Conservation (phyloP, 352 stramenopile species). For the Globisporangium okanoganense region DNA sequence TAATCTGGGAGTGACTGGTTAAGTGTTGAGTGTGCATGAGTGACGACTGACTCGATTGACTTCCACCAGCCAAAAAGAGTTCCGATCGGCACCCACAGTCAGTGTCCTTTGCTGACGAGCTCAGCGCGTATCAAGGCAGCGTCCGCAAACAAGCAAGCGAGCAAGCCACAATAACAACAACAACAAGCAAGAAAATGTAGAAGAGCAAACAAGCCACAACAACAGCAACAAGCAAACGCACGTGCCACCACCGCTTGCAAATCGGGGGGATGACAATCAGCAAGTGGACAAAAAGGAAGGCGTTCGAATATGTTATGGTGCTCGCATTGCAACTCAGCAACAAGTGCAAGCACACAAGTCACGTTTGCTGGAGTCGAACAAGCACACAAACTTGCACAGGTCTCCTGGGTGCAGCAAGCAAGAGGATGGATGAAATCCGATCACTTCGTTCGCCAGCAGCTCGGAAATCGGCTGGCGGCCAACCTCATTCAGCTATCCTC, state of each 20-base stretch:
- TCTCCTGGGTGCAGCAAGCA: background rate
- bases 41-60: background rate
- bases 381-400: too few relatives aligned
- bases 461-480: constrained; percentile 1
- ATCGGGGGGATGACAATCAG: background rate
- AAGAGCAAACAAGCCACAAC: too few relatives aligned
- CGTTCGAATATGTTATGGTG: too few relatives aligned
- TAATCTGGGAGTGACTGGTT: background rate
- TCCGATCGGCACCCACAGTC: background rate
- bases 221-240: background rate
- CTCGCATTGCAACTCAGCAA: too few relatives aligned
- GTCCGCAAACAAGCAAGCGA: background rate
- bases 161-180: too few relatives aligned
- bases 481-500: background rate
- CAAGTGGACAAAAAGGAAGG: too few relatives aligned
- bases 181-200: background rate
- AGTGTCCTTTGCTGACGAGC: background rate
- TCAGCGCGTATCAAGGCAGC: background rate
- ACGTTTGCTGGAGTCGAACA: too few relatives aligned
- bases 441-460: constrained; percentile 9
- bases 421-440: background rate
- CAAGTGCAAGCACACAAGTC: too few relatives aligned
- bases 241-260: too few relatives aligned
- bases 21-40: background rate
- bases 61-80: background rate